These are phyloP conservation scores for Erigeron canadensis DNA, from an alignment of 129 eudicot species.

Conservation along the genomic window DNA sequence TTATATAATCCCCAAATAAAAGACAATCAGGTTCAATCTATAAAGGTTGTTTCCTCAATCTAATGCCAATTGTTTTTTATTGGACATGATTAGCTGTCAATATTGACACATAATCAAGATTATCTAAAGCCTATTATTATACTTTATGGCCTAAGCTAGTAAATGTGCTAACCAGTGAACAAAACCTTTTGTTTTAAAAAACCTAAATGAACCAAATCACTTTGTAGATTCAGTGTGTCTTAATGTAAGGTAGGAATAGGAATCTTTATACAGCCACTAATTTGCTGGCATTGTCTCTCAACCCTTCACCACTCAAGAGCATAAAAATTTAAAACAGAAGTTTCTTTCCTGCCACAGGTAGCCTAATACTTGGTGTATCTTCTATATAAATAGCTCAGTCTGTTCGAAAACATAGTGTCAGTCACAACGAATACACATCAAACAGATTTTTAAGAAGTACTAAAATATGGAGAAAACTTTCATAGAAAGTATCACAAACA, in stretches of 20 bases:
- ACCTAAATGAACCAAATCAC: constrained; percentile 24
- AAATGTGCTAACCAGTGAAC: constrained; percentile 11
- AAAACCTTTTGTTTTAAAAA: neutral
- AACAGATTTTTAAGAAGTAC: neutral
- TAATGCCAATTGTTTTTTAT: constrained; percentile 1
- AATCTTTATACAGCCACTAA: constrained; percentile 23
- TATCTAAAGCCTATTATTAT: constrained; percentile 14
- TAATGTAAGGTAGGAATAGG: neutral
- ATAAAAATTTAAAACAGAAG: constrained; percentile 17
- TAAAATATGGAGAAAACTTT: constrained; percentile 27
- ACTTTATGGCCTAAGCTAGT: constrained; percentile 8
- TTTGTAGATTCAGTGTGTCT: constrained; percentile 21
- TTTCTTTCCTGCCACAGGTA: constrained; percentile 25
- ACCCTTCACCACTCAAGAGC: constrained; percentile 19
- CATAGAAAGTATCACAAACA: constrained; percentile 28
- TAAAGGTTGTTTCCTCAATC: constrained; percentile 18
- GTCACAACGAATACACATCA: neutral
- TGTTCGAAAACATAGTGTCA: constrained; percentile 16
- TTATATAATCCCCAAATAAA: neutral
- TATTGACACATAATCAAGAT: constrained; percentile 17
- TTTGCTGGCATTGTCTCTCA: constrained; percentile 36
- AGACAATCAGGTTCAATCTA: constrained; percentile 9
- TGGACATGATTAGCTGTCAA: constrained; percentile 28
- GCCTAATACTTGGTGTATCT: neutral
- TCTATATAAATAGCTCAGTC: constrained; percentile 25